Evolutionary conservation across 2,329 filamentous ascomycete species (phyloP).

Genomic region (Mariannaea elegans): DNA sequence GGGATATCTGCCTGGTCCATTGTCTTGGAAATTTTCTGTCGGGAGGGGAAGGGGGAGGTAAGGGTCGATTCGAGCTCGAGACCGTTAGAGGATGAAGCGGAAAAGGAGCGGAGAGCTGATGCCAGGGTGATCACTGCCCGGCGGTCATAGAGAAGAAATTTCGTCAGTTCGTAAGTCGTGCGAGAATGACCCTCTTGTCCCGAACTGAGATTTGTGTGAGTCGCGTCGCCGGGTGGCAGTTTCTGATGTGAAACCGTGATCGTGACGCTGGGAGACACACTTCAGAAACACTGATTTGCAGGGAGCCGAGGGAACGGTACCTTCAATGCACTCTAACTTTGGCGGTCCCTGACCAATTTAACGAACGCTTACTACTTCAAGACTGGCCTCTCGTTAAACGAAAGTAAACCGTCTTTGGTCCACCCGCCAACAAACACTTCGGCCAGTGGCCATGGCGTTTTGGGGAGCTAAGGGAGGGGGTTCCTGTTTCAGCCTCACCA

Average conservation of each 20-base stretch:
- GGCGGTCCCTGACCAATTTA: constrained; percentile 8
- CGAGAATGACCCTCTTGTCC: background rate
- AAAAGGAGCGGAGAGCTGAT: constrained; percentile 1
- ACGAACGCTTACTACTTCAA: constrained; percentile 17
- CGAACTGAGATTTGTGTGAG: constrained; percentile 1
- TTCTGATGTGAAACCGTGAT: background rate
- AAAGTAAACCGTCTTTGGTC: constrained; percentile 3
- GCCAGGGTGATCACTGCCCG: constrained; percentile 3
- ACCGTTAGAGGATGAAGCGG: background rate
- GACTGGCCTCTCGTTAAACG: constrained; percentile 5
- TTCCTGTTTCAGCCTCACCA: constrained; percentile 13
- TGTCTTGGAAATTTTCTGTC: background rate
- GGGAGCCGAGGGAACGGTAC: constrained; percentile 8
- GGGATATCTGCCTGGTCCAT: constrained; percentile 75
- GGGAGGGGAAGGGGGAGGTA: constrained; percentile 16
- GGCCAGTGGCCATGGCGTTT: constrained; percentile 4
- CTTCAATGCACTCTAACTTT: constrained; percentile 2
- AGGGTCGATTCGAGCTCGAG: background rate
- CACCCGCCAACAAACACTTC: constrained; percentile 1
- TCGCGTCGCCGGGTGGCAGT: background rate
- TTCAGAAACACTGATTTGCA: too few species aligned
- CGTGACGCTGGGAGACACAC: background rate
- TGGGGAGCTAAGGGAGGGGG: background rate
- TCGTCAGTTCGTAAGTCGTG: background rate
- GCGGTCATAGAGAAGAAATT: background rate